Conservation (phyloP, 495 filamentous ascomycete species). For the Penicillium paradoxum region DNA sequence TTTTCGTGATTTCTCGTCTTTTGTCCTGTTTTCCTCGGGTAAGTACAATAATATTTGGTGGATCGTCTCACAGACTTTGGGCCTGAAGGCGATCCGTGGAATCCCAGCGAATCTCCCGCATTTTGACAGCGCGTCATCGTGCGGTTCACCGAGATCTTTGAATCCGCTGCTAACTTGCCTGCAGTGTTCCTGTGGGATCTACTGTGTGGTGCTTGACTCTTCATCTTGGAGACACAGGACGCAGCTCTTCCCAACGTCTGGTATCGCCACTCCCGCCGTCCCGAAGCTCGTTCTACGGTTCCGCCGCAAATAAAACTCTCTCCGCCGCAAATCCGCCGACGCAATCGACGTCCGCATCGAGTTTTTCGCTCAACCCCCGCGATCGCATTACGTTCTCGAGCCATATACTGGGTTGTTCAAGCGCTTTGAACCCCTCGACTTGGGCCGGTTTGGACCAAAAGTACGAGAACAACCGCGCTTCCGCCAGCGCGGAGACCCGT, state of each 20-base stretch:
- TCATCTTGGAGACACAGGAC: no score
- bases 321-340: background rate
- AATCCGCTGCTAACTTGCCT: background rate
- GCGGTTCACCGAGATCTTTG: slow-evolving; percentile 22
- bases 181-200: background rate
- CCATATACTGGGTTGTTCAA: background rate
- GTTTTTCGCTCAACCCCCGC: background rate
- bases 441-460: background rate
- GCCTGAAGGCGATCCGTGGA: slow-evolving; percentile 32
- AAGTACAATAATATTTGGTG: background rate
- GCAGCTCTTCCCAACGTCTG: background rate
- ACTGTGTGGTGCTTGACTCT: background rate
- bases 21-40: slow-evolving; percentile 4
- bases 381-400: background rate
- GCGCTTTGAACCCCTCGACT: background rate
- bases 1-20: no score
- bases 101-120: slow-evolving; percentile 38
- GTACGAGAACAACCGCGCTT: background rate
- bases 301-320: background rate
- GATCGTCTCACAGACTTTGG: slow-evolving; percentile 17
- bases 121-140: slow-evolving; percentile 32
- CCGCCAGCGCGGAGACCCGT: slow-evolving; percentile 8
- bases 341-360: background rate
- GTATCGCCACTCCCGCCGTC: slow-evolving; percentile 9
- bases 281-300: slow-evolving; percentile 8